Conservation (phyloP, 805 yeast species). For the Clavispora asparagi region DNA sequence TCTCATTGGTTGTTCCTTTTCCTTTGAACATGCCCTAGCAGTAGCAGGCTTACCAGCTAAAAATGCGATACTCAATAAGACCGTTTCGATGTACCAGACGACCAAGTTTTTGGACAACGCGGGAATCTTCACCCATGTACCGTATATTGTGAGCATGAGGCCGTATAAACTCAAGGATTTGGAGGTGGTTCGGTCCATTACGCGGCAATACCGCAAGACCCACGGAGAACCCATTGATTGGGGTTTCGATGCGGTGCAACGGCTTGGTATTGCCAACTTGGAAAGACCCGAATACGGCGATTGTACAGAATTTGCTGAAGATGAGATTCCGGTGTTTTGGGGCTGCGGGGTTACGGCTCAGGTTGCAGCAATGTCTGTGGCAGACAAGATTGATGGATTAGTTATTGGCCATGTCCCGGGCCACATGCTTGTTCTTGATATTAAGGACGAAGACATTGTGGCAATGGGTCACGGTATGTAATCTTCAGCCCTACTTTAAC, state of each 20-base stretch:
- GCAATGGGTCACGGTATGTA: background rate
- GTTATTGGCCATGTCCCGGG: constrained; percentile 34
- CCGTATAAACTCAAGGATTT: constrained; percentile 28
- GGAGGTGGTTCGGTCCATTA: constrained; percentile 24
- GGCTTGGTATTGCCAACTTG: constrained; percentile 30
- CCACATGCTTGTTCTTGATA: constrained; percentile 30
- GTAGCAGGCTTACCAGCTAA: constrained; percentile 25
- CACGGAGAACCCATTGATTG: constrained; percentile 42
- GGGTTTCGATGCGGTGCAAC: constrained; percentile 31
- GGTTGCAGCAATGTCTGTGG: constrained; percentile 23
- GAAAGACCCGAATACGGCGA: constrained; percentile 34
- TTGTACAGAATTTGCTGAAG: constrained; percentile 20
- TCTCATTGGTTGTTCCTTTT: constrained; percentile 38
- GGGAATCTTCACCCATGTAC: constrained; percentile 22
- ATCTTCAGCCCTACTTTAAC: too few relatives aligned
- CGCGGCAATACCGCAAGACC: constrained; percentile 22
- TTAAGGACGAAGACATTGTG: constrained; percentile 17
- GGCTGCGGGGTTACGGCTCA: constrained; percentile 43
- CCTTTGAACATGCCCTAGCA: constrained; percentile 32
- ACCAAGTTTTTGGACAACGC: constrained; percentile 17
- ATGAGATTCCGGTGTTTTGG: constrained; percentile 41
- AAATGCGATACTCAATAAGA: constrained; percentile 11
- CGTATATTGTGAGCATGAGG: constrained; percentile 40
- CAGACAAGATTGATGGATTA: constrained; percentile 21
- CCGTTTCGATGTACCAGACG: constrained; percentile 11